Percentiles rank a stretch among this genome's conserved stretches.
Evolutionary conservation across 805 yeast species (phyloP).

Genomic region (Metschnikowia colocasiae): DNA sequence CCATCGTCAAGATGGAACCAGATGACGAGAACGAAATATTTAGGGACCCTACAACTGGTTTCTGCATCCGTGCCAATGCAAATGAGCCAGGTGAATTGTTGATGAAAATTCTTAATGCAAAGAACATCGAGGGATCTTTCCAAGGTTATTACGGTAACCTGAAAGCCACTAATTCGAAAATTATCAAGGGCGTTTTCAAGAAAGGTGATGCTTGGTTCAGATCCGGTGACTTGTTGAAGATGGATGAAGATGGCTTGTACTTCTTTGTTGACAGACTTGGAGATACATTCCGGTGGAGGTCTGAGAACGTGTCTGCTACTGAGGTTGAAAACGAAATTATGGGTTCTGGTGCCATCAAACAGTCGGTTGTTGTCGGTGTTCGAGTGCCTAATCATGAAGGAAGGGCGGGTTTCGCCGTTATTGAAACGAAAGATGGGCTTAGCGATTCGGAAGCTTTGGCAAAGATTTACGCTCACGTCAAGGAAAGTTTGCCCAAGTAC

Average conservation of each 20-base stretch:
- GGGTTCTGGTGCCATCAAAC: constrained; percentile 46
- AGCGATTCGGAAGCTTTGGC: constrained; percentile 21
- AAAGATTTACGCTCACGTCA: constrained; percentile 27
- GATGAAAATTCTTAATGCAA: constrained; percentile 65
- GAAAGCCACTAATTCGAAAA: constrained; percentile 73
- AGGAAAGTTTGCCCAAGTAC: constrained; percentile 63
- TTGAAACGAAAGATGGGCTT: constrained; percentile 48
- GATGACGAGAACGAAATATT: constrained; percentile 70
- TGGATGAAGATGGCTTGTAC: constrained; percentile 64
- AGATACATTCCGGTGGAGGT: constrained; percentile 95
- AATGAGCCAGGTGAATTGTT: constrained; percentile 86
- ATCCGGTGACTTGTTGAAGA: constrained; percentile 75
- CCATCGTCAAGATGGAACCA: constrained; percentile 70
- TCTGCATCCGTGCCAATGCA: constrained; percentile 48
- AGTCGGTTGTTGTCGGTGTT: constrained; percentile 84
- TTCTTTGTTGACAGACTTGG: constrained; percentile 91
- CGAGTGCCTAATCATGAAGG: constrained; percentile 88
- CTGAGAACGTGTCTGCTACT: constrained; percentile 89
- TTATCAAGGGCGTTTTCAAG: constrained; percentile 66
- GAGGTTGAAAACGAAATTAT: constrained; percentile 82
- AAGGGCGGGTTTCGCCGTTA: constrained; percentile 85
- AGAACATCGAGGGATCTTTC: constrained; percentile 67
- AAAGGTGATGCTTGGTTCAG: constrained; percentile 92
- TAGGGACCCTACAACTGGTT: constrained; percentile 63
- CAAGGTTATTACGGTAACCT: constrained; percentile 87